These are phyloP conservation scores for Tilletia caries DNA, from an alignment of 1,284 basidiomycete species.

Conservation along the genomic window DNA sequence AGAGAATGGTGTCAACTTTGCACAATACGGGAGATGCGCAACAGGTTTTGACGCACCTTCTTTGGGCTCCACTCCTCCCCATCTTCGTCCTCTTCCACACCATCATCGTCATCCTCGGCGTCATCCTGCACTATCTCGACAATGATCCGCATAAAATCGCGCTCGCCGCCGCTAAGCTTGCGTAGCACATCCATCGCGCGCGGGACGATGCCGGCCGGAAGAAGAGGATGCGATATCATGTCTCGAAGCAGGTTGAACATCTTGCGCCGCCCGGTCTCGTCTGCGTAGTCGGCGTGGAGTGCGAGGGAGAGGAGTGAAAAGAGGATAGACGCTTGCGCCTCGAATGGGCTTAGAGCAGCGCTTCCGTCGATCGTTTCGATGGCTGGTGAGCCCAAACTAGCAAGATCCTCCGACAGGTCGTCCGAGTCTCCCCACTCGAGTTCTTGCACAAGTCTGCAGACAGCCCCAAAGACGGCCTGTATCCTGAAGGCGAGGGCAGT, in stretches of 20 bases:
- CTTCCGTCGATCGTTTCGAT: constrained; percentile 1
- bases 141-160: constrained; percentile 86
- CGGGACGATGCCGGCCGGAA: constrained; percentile 76
- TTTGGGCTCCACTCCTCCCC: constrained; percentile 26
- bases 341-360: neutral
- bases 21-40: neutral
- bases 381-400: neutral
- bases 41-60: neutral
- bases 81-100: constrained; percentile 55
- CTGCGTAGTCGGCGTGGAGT: constrained; percentile 81
- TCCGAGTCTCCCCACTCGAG: constrained; percentile 2
- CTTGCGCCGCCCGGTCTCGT: constrained; percentile 89
- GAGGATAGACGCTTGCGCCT: constrained; percentile 62
- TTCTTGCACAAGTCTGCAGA: constrained; percentile 5
- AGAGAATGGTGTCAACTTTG: too few relatives aligned
- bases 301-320: constrained; percentile 77
- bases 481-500: constrained; percentile 83
- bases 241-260: constrained; percentile 64
- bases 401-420: neutral
- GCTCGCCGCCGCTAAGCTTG: constrained; percentile 76
- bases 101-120: constrained; percentile 26
- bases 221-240: constrained; percentile 61
- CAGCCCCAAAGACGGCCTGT: constrained; percentile 56
- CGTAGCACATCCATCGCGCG: constrained; percentile 81
- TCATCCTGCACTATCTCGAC: constrained; percentile 78